Percentiles rank a stretch among this genome's conserved stretches.
Conservation (phyloP, 768 basidiomycete species). For the Candolleomyces aberdarensis region DNA sequence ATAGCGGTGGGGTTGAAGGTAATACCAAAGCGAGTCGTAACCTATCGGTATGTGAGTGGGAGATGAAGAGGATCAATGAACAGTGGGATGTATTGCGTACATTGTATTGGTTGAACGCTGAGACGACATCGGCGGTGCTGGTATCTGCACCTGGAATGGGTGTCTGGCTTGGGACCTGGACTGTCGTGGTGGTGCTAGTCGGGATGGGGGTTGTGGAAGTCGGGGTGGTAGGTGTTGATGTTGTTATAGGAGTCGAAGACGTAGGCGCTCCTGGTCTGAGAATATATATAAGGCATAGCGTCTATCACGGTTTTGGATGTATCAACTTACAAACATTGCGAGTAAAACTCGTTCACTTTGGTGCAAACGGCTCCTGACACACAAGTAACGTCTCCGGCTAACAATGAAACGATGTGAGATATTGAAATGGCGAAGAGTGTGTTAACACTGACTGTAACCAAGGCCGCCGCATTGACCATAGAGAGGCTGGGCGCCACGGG, state of each 20-base stretch:
- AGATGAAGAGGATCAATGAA: neutral
- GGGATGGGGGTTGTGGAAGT: slow-evolving; percentile 23
- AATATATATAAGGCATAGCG: no score
- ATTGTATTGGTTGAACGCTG: neutral
- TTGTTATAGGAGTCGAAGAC: slow-evolving; percentile 16
- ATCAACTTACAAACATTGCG: slow-evolving; percentile 37
- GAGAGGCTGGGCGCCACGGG: slow-evolving; percentile 21
- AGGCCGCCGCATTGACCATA: slow-evolving; percentile 55
- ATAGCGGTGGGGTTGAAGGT: neutral
- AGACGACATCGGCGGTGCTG: neutral
- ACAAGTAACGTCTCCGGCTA: slow-evolving; percentile 38
- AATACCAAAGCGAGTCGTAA: neutral
- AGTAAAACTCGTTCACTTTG: slow-evolving; percentile 34
- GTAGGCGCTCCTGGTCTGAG: slow-evolving; percentile 16
- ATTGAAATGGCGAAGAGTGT: neutral
- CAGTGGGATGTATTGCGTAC: neutral
- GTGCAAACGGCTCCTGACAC: slow-evolving; percentile 33
- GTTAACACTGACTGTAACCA: slow-evolving; percentile 40
- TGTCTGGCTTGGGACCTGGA: slow-evolving; percentile 17
- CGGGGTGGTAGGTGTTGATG: slow-evolving; percentile 17
- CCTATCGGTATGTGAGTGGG: neutral
- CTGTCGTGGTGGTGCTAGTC: slow-evolving; percentile 33
- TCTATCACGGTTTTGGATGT: neutral
- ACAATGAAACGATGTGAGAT: neutral
- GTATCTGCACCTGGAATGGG: neutral